These are phyloP conservation scores for Globisporangium barbulae DNA, from an alignment of 352 stramenopile genomes.

Conservation along the genomic window DNA sequence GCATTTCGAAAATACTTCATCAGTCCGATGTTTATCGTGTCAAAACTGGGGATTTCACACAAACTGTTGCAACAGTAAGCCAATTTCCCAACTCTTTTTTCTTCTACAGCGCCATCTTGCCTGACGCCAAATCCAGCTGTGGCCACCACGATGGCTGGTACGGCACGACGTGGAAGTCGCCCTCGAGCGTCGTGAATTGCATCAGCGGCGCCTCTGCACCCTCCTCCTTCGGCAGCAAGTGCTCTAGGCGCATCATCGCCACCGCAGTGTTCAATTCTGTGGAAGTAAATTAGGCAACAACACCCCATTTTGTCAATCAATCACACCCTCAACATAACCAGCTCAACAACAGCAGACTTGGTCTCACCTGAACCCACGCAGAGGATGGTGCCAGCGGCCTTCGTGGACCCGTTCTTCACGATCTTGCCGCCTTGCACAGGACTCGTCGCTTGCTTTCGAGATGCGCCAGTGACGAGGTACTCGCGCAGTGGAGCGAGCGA, in stretches of 20 bases:
- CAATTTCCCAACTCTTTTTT: slow-evolving; percentile 8
- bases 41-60: slow-evolving; percentile 1
- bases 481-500: slow-evolving; percentile 36
- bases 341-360: not conserved
- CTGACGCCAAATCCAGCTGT: slow-evolving; percentile 57
- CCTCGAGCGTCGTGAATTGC: slow-evolving; percentile 65
- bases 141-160: slow-evolving; percentile 80
- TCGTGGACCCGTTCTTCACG: slow-evolving; percentile 46
- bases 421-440: slow-evolving; percentile 47
- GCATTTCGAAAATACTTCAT: not conserved
- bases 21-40: not conserved
- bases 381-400: slow-evolving; percentile 59
- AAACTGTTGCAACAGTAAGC: not conserved
- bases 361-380: slow-evolving; percentile 32
- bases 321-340: not conserved
- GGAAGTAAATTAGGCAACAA: not conserved
- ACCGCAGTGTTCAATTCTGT: slow-evolving; percentile 46
- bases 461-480: slow-evolving; percentile 36
- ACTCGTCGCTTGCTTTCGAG: slow-evolving; percentile 20
- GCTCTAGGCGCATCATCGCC: slow-evolving; percentile 78
- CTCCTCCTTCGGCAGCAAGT: slow-evolving; percentile 47
- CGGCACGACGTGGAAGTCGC: slow-evolving; percentile 62
- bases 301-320: not conserved
- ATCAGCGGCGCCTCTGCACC: slow-evolving; percentile 36
- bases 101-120: slow-evolving; percentile 66